Evolutionary conservation across 106 monocot species (phyloP).

Genomic region (Apostasia shenzhenica): DNA sequence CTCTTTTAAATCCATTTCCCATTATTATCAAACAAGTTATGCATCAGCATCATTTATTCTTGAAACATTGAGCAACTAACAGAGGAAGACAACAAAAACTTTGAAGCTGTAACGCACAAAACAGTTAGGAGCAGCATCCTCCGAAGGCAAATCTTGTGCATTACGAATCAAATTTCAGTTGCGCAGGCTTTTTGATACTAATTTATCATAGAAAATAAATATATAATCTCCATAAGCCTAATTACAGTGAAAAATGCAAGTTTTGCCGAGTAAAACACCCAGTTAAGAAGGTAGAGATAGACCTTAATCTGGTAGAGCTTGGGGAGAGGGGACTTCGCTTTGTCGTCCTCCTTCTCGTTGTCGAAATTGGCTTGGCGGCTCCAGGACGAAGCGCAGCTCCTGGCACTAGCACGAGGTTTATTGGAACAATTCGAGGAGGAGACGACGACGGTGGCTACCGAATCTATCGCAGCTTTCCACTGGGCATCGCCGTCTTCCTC

Average conservation of each 20-base stretch:
- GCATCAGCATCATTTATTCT: too few relatives aligned
- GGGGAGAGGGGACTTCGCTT: conserved; percentile 19
- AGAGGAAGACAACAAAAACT: too few relatives aligned
- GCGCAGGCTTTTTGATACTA: too few relatives aligned
- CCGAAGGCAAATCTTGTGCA: background rate
- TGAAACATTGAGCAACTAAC: too few relatives aligned
- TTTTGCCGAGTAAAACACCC: background rate
- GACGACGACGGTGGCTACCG: conserved; percentile 23
- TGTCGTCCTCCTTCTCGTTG: conserved; percentile 7
- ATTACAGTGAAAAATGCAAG: background rate
- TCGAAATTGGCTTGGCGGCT: background rate
- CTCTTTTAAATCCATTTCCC: too few relatives aligned
- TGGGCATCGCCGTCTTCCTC: conserved; percentile 68
- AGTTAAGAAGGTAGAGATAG: background rate
- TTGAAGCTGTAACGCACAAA: background rate
- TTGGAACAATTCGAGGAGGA: conserved; percentile 17
- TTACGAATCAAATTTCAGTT: too few relatives aligned
- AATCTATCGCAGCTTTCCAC: conserved; percentile 65
- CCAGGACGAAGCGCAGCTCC: background rate
- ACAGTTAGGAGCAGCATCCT: background rate
- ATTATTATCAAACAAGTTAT: too few relatives aligned
- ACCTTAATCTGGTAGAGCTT: conserved; percentile 90
- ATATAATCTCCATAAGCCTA: background rate
- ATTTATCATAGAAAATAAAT: background rate
- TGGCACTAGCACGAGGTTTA: background rate